These are phyloP conservation scores for Wallacemonas sp. DNA, from an alignment of 208 protist species.

Conservation along the genomic window DNA sequence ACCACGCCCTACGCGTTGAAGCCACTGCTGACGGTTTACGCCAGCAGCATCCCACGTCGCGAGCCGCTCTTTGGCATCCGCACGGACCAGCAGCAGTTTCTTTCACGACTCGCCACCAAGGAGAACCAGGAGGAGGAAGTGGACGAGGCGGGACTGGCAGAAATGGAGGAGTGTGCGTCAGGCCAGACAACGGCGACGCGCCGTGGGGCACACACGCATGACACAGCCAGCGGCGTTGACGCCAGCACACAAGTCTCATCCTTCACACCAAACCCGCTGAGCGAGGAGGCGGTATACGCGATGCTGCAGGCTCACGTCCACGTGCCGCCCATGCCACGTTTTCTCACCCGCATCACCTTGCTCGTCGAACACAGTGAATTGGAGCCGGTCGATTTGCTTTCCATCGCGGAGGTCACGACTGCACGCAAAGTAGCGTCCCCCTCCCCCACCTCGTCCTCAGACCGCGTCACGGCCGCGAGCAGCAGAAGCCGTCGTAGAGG, in stretches of 20 bases:
- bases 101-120: background rate
- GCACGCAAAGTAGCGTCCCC: no score
- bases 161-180: no score
- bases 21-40: constrained; percentile 74
- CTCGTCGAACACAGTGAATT: constrained; percentile 80
- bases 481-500: no score
- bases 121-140: background rate
- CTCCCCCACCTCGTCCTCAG: no score
- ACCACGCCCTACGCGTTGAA: constrained; percentile 53
- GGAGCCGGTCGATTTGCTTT: constrained; percentile 59
- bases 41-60: constrained; percentile 72
- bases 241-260: constrained; percentile 9
- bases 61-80: constrained; percentile 52
- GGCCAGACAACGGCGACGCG: no score
- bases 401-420: constrained; percentile 59
- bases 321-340: constrained; percentile 70
- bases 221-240: background rate
- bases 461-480: no score
- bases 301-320: constrained; percentile 12
- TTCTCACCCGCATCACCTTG: constrained; percentile 72
- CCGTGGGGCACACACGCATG: no score
- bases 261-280: constrained; percentile 8
- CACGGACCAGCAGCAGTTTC: constrained; percentile 14
- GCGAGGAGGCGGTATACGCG: constrained; percentile 24
- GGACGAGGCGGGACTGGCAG: no score